Evolutionary conservation across 371 early-diverging fungal species (phyloP), one percentile per base, ranked within the genome.

Genomic region (Mortierella sp.): DNA sequence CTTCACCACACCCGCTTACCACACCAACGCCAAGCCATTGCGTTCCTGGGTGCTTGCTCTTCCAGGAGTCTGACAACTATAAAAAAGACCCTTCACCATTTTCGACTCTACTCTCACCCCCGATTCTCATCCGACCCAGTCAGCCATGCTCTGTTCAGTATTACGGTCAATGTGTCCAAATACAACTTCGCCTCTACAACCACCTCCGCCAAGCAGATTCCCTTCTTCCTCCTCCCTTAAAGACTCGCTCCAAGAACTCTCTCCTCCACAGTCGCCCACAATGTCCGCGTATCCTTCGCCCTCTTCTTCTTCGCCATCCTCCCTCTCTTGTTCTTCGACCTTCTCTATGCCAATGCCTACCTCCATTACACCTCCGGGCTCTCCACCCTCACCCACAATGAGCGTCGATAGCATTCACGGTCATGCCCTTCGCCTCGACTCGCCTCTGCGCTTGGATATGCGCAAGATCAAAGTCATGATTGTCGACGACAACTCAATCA

Each of bases 401-500:
- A 83, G 84, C 71, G 67, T 81, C 50, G 73, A 75, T 14, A 81
- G 81, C 72, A 82, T 83, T 48, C 21, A 69, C 55, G 83, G 74
- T n/a, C 69, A 50, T 34, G 50, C 70, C 14, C 61, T 67, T 11
- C 73, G 6, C 19, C 50, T 71, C 48, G 78, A 79, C 50, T 51
- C 71, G 31, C 55, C 69, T 6, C 54, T 72, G 5, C 43, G 46
- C 10, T 59, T 43, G 31, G 50, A 46, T 28, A 40, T 26, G 26
- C 78, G 74, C 50, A 83, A 77, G 59, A 24, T 78, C 74, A 79
- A 71, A 37, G 81, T 84, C 44, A 84, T 92, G 70, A 75, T 92
- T 21, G 91, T 92, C 3, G 93, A 93, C 73, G 93, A 93, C 71
- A 93, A 93, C 79, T 69, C 75, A 8, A 87, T 93, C 85, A 91